phyloP scores from a whole-genome alignment of 2,329 filamentous ascomycete species.

The Penicillium sp. region DNA sequence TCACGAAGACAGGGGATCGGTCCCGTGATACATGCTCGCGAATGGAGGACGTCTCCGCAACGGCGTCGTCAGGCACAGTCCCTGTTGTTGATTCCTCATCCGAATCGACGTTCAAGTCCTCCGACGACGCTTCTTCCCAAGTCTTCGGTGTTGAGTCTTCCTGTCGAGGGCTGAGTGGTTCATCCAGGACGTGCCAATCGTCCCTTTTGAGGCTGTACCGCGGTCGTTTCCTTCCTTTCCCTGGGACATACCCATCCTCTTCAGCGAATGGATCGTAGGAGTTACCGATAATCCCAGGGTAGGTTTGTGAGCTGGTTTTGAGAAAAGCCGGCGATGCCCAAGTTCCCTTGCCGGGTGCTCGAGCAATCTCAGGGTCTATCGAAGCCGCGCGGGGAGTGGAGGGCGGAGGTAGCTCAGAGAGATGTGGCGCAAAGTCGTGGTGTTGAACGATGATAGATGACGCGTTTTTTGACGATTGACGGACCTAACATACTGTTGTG shows the following conservation, averaged over 20 bases:
- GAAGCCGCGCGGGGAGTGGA: conserved; percentile 27
- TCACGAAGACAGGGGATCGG: conserved; percentile 13
- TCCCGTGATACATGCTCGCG: conserved; percentile 6
- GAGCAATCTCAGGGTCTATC: conserved; percentile 4
- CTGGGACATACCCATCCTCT: conserved; percentile 61
- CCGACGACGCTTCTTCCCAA: conserved; percentile 23
- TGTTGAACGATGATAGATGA: conserved; percentile 54
- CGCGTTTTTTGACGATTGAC: neutral
- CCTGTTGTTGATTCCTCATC: no score
- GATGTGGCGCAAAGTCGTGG: conserved; percentile 29
- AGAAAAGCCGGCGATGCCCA: conserved; percentile 79
- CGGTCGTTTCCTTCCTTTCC: conserved; percentile 65
- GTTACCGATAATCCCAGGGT: conserved; percentile 63
- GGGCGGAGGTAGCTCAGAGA: conserved; percentile 20
- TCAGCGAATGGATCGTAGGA: conserved; percentile 65
- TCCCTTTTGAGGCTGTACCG: conserved; percentile 65
- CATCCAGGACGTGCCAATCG: conserved; percentile 71
- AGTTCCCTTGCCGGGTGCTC: conserved; percentile 47
- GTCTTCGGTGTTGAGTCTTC: conserved; percentile 26
- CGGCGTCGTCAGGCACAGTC: neutral
- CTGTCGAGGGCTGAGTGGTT: conserved; percentile 62
- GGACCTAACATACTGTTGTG: no score
- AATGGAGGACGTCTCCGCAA: neutral
- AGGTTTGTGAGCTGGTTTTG: conserved; percentile 67
- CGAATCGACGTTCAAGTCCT: no score